Evolutionary conservation across 305 asterid genomes (phyloP).

Genomic region (Fraxinus xanthoxyloides): DNA sequence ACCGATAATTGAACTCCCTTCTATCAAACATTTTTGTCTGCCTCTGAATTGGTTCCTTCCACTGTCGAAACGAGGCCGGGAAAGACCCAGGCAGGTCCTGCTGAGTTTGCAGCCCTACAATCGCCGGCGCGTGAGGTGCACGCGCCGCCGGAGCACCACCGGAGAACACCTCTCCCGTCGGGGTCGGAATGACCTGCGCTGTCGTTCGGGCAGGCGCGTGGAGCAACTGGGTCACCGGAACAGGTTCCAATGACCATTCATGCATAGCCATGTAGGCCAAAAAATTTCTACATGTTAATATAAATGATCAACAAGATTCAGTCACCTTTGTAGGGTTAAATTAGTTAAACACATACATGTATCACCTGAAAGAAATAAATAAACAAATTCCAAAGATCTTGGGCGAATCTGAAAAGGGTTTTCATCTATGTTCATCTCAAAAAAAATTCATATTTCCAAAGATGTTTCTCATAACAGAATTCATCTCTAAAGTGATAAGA

Average conservation of each 20-base stretch:
- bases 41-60: too few species aligned
- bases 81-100: too few species aligned
- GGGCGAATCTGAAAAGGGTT: background rate
- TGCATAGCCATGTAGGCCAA: conserved; percentile 3
- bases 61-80: too few species aligned
- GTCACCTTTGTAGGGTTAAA: conserved; percentile 11
- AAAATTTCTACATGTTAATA: background rate
- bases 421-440: background rate
- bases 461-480: conserved; percentile 7
- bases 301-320: conserved; percentile 2
- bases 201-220: too few species aligned
- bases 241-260: conserved; percentile 1
- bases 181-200: too few species aligned
- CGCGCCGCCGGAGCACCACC: too few species aligned
- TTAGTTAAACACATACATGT: conserved; percentile 14
- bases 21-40: too few species aligned
- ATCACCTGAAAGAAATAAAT: background rate
- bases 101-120: too few species aligned
- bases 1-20: too few species aligned
- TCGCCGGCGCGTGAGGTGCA: too few species aligned
- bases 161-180: too few species aligned
- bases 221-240: too few species aligned
- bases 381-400: background rate
- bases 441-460: conserved; percentile 5
- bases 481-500: conserved; percentile 6